These are phyloP conservation scores for Thamnidium elegans DNA, from an alignment of 192 early-diverging fungal genomes.

Conservation along the genomic window DNA sequence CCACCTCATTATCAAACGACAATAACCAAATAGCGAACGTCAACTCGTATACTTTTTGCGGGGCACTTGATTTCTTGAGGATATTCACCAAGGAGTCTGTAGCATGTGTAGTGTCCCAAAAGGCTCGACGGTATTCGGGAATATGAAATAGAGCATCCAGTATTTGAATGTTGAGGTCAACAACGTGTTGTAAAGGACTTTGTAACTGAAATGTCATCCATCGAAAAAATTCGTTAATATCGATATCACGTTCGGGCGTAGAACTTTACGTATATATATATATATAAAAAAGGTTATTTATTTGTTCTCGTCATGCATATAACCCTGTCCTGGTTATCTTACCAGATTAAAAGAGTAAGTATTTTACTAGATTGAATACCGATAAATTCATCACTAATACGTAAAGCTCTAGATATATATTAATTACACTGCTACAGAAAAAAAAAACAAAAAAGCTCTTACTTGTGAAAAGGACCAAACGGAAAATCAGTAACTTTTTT, in stretches of 20 bases:
- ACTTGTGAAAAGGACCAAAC: conserved; percentile 52
- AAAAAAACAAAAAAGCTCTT: conserved; percentile 2
- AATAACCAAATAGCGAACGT: conserved; percentile 90
- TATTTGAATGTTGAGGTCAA: conserved; percentile 83
- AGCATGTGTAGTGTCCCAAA: conserved; percentile 57
- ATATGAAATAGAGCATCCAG: conserved; percentile 70
- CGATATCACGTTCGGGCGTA: conserved; percentile 35
- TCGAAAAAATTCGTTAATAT: conserved; percentile 58
- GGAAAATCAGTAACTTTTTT: conserved; percentile 35
- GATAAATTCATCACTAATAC: conserved; percentile 85
- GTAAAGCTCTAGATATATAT: conserved; percentile 54
- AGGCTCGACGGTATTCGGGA: conserved; percentile 48
- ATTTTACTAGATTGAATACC: conserved; percentile 86
- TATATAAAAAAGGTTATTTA: conserved; percentile 8
- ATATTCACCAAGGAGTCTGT: conserved; percentile 44
- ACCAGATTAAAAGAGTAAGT: conserved; percentile 64
- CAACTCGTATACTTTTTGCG: conserved; percentile 94
- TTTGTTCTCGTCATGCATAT: neutral
- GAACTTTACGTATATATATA: too few relatives aligned
- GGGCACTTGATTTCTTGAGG: conserved; percentile 47
- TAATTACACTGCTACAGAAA: neutral
- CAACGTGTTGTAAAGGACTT: conserved; percentile 49
- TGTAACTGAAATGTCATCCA: conserved; percentile 70
- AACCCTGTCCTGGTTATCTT: conserved; percentile 3
- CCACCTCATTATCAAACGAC: conserved; percentile 71